phyloP scores from a whole-genome alignment of 2,329 filamentous ascomycete genomes.

The Emergomyces orientalis region DNA sequence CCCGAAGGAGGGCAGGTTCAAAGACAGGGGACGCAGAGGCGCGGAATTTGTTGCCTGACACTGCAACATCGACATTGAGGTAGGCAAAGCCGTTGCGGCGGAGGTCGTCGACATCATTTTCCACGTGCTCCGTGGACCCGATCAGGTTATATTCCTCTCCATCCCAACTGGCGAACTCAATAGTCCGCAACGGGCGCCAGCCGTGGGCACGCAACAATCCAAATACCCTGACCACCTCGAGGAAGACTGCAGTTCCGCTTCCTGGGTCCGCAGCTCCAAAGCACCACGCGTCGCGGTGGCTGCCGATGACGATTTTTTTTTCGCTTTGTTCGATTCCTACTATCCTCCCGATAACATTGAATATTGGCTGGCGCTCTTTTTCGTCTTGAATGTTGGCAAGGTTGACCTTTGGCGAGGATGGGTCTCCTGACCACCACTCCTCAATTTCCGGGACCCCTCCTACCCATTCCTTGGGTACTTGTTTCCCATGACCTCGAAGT shows the following conservation, averaged over 20 bases:
- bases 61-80: constrained; percentile 78
- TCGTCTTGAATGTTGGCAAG: constrained; percentile 84
- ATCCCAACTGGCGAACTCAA: constrained; percentile 97
- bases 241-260: constrained; percentile 79
- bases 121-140: constrained; percentile 90
- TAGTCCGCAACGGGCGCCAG: constrained; percentile 87
- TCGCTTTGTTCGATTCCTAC: constrained; percentile 71
- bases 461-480: constrained; percentile 60
- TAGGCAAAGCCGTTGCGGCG: constrained; percentile 73
- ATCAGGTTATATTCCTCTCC: constrained; percentile 86
- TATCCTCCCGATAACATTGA: constrained; percentile 83
- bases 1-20: constrained; percentile 58
- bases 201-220: constrained; percentile 66
- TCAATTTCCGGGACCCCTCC: constrained; percentile 66
- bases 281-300: constrained; percentile 87
- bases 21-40: constrained; percentile 77
- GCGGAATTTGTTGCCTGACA: constrained; percentile 64
- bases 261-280: constrained; percentile 80
- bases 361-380: constrained; percentile 70
- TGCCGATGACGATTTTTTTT: constrained; percentile 82
- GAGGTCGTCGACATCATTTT: constrained; percentile 66
- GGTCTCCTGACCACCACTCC: constrained; percentile 78
- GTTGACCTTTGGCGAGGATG: constrained; percentile 64
- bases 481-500: constrained; percentile 64
- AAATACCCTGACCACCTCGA: constrained; percentile 80